Conservation (phyloP, 352 stramenopile genomes). For the Globisporangium acanthophoron region DNA sequence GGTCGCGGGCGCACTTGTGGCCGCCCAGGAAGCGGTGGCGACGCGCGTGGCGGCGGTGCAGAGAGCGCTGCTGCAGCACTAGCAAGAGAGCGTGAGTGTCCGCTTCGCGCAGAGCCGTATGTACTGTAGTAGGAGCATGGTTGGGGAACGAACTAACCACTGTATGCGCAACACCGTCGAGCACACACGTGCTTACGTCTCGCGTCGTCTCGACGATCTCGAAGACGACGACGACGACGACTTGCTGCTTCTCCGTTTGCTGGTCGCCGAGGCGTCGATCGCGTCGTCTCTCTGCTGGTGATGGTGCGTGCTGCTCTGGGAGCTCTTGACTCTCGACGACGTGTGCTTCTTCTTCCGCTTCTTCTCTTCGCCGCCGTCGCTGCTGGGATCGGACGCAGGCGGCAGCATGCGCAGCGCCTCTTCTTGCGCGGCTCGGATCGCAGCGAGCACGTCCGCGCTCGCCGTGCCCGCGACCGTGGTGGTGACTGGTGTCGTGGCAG, state of each 20-base stretch:
- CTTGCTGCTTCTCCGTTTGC: neutral
- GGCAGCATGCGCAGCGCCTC: conserved; percentile 61
- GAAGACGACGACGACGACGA: neutral
- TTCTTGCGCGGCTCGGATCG: conserved; percentile 61
- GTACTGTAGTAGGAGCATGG: too few relatives aligned
- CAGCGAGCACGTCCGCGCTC: conserved; percentile 53
- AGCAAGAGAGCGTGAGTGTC: too few relatives aligned
- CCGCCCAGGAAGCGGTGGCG: conserved; percentile 27
- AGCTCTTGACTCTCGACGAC: neutral
- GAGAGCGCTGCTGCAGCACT: conserved; percentile 7
- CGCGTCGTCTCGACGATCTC: neutral
- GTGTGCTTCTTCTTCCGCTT: neutral
- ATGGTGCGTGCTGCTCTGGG: neutral
- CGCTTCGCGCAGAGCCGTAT: too few relatives aligned
- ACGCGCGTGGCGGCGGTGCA: neutral
- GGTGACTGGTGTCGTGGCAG: neutral
- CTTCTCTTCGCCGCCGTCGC: neutral
- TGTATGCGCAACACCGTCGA: too few relatives aligned
- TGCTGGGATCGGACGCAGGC: neutral
- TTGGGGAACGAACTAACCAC: too few relatives aligned
- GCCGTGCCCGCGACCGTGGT: conserved; percentile 2
- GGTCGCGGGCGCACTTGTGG: conserved; percentile 31
- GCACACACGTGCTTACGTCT: neutral
- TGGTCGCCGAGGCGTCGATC: neutral
- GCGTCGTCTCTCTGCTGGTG: neutral